Percentiles rank a stretch among this genome's conserved stretches.
Evolutionary conservation across 83 land plant genomes (phyloP).

Genomic region (Isoetes engelmannii): DNA sequence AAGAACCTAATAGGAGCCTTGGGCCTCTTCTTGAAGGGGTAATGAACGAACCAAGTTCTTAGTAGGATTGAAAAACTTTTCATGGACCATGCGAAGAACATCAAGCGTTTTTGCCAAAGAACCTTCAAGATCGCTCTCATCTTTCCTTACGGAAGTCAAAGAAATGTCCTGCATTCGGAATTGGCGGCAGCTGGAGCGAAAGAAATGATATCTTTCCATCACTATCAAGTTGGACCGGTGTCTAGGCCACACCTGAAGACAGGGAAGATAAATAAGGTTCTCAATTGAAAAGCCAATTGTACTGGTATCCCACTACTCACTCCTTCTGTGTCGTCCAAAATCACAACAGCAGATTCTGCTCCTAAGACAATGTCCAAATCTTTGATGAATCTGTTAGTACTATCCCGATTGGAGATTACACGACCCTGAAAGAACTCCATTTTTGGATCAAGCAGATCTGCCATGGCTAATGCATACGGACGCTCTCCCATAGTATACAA

Average conservation of each 20-base stretch:
- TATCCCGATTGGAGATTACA: conserved; percentile 78
- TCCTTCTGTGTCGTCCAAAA: conserved; percentile 15
- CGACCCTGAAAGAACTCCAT: conserved; percentile 16
- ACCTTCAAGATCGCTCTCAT: conserved; percentile 16
- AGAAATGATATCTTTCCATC: conserved; percentile 18
- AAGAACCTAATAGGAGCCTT: no score
- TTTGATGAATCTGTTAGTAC: conserved; percentile 74
- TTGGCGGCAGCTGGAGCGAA: conserved; percentile 11
- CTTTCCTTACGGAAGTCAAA: conserved; percentile 5
- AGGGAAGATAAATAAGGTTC: no score
- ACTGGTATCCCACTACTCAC: no score
- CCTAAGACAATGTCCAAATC: conserved; percentile 93
- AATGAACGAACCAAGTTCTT: neutral
- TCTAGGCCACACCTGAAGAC: conserved; percentile 18
- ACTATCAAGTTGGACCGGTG: conserved; percentile 12
- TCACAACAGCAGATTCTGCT: conserved; percentile 17
- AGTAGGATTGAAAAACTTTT: conserved; percentile 5
- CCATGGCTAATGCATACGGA: conserved; percentile 8
- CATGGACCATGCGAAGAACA: conserved; percentile 3
- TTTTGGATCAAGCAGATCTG: conserved; percentile 8
- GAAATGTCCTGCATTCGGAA: neutral
- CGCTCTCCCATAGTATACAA: conserved; percentile 16
- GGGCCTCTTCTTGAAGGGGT: neutral
- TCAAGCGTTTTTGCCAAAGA: conserved; percentile 8
- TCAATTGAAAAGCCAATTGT: no score